These are phyloP conservation scores for Vanilla planifolia DNA, from an alignment of 106 monocot species.

Conservation along the genomic window DNA sequence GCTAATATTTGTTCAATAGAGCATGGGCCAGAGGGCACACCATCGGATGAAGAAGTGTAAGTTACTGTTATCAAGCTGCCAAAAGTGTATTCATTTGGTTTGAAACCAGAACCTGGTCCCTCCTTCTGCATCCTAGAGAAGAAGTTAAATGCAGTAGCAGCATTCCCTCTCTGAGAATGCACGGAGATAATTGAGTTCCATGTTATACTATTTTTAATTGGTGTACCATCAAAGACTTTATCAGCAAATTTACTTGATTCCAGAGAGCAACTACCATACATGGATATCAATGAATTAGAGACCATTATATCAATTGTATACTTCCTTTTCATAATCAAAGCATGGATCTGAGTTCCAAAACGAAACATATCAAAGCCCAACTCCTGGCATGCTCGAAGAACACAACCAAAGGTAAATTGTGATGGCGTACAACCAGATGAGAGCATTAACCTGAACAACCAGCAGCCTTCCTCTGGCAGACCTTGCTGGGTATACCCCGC, in stretches of 20 bases:
- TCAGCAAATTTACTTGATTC: constrained; percentile 21
- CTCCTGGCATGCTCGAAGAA: constrained; percentile 53
- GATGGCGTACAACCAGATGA: constrained; percentile 28
- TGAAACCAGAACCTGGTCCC: constrained; percentile 2
- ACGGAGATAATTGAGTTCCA: constrained; percentile 76
- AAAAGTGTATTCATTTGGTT: constrained; percentile 64
- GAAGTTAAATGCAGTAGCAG: constrained; percentile 31
- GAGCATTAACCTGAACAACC: constrained; percentile 48
- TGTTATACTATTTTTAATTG: constrained; percentile 33
- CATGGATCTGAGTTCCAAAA: constrained; percentile 53
- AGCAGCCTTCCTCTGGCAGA: constrained; percentile 21
- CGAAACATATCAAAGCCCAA: constrained; percentile 15
- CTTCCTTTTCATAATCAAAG: constrained; percentile 34
- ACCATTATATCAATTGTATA: constrained; percentile 37
- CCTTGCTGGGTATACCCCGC: constrained; percentile 39
- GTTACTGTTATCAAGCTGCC: constrained; percentile 55
- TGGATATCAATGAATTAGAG: constrained; percentile 61
- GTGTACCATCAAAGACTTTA: constrained; percentile 37
- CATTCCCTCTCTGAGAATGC: constrained; percentile 47
- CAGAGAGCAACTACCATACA: constrained; percentile 60
- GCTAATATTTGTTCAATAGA: constrained; percentile 57
- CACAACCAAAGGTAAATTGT: constrained; percentile 52
- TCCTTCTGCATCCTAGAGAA: constrained; percentile 50
- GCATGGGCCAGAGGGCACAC: not conserved
- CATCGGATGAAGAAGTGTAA: constrained; percentile 11